Evolutionary conservation across 1,284 basidiomycete species (phyloP).

Genomic region (Moesziomyces antarcticus): DNA sequence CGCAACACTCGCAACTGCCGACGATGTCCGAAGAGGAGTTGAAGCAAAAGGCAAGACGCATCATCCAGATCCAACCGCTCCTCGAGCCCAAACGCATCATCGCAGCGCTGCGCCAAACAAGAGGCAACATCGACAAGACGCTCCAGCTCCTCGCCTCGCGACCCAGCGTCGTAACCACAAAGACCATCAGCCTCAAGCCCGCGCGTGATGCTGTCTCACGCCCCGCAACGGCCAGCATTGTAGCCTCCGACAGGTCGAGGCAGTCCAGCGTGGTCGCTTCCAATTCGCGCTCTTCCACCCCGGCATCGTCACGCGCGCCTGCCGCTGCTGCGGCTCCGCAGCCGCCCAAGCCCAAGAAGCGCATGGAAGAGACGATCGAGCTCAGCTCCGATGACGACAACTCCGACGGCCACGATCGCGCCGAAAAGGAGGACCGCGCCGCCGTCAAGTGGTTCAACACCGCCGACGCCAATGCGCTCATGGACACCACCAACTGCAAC

Average conservation of each 20-base stretch:
- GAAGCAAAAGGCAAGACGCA: conserved; percentile 24
- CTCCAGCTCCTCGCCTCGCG: conserved; percentile 16
- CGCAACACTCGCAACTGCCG: conserved; percentile 1
- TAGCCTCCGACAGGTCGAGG: conserved; percentile 4
- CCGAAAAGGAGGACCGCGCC: conserved; percentile 49
- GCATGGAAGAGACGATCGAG: conserved; percentile 14
- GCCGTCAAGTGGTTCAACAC: conserved; percentile 83
- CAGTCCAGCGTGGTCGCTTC: conserved; percentile 14
- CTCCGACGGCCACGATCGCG: conserved; percentile 48
- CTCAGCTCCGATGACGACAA: conserved; percentile 58
- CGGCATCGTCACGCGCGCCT: conserved; percentile 14
- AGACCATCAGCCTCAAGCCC: conserved; percentile 34
- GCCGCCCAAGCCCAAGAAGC: conserved; percentile 11
- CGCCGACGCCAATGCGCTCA: conserved; percentile 78
- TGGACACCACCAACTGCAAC: conserved; percentile 89
- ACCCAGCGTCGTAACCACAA: conserved; percentile 30
- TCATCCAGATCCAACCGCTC: conserved; percentile 21
- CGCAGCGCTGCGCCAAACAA: conserved; percentile 30
- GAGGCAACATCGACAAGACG: conserved; percentile 20
- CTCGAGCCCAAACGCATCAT: conserved; percentile 22
- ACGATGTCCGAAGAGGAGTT: conserved; percentile 23
- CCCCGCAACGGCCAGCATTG: conserved; percentile 7
- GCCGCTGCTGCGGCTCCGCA: conserved; percentile 8
- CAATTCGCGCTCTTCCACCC: conserved; percentile 24
- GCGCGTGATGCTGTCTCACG: conserved; percentile 12